Base-by-base conservation (phyloP, 257 asterid genomes). In the Ehretia macrophylla region DNA sequence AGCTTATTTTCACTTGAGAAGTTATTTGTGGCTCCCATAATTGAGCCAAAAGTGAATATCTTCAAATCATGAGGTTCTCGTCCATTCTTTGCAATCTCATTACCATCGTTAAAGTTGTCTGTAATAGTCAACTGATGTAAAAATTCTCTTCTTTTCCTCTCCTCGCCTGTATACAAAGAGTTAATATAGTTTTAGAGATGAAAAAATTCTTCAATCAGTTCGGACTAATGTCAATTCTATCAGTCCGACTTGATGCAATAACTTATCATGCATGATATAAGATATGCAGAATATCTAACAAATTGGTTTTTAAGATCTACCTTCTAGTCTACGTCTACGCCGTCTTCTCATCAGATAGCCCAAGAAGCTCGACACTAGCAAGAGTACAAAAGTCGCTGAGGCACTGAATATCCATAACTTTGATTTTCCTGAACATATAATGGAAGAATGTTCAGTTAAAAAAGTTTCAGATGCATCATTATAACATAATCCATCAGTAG, bases 11-110 rank as follows among this genome's bases (percentile, higher is more conserved):
- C 58, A 0, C 46, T 39, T 42, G 88, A 81, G 23, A 86, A 83
- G 65, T 72, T 68, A 52, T 62, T 51, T 16, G 95, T 81, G 27
- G 91, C 85, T n/a, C 77, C 76, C 32, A 59, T 49, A 23, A 79
- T 72, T 8, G 79, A 77, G 4, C 75, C 69, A 58, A 75, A 73
- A 42, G 5, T 42, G 11, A 10, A 42, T 42, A 42, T 14, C 47
- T 42, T 42, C 47, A 42, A 10, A 42, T 42, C 47, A 42, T 42
- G 47, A 42, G 47, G 65, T 64, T 18, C 56, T 68, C 62, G 76
- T 60, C 68, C 82, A 59, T 66, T 64, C 5, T 45, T 55, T 40
- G 56, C 76, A 23, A 40, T 39, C 59, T 67, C 62, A 55, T 74
- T 48, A 0, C 14, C 42, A 57, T 56, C 3, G 20, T 57, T 54